Percentiles rank a stretch among this genome's conserved stretches.
Evolutionary conservation across 2,329 filamentous ascomycete species (phyloP).

Genomic region (Xenoacremonium recifei): DNA sequence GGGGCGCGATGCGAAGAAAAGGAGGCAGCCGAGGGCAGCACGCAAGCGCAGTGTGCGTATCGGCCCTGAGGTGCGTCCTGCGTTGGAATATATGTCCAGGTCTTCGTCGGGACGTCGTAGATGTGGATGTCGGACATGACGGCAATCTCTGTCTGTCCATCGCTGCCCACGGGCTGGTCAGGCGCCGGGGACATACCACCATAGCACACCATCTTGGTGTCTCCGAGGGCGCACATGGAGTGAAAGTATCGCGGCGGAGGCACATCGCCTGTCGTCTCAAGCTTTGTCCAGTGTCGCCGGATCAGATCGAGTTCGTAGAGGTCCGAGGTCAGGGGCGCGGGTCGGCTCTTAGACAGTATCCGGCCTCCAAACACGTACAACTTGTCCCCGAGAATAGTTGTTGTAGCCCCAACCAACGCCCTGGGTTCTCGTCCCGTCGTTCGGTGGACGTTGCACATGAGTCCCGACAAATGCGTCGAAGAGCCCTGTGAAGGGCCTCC

Average conservation of each 20-base stretch:
- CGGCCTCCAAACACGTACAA: constrained; percentile 95
- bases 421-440: constrained; percentile 91
- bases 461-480: constrained; percentile 60
- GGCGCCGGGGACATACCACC: constrained; percentile 91
- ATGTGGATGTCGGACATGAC: constrained; percentile 99
- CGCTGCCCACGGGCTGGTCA: constrained; percentile 43
- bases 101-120: constrained; percentile 78
- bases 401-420: constrained; percentile 90
- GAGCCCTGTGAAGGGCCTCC: constrained; percentile 46
- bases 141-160: constrained; percentile 74
- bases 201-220: constrained; percentile 96
- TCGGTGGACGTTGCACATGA: constrained; percentile 72
- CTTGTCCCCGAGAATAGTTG: constrained; percentile 91
- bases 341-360: constrained; percentile 78
- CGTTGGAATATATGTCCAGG: constrained; percentile 82
- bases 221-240: constrained; percentile 88
- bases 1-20: constrained; percentile 85
- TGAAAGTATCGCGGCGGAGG: constrained; percentile 95
- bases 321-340: constrained; percentile 79
- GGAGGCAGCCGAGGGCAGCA: constrained; percentile 81
- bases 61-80: constrained; percentile 85
- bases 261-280: constrained; percentile 80
- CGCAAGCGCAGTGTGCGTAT: constrained; percentile 94
- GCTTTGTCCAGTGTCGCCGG: constrained; percentile 86
- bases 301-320: constrained; percentile 93